phyloP scores from a whole-genome alignment of 352 stramenopile genomes.

The Globisporangium perplexum region DNA sequence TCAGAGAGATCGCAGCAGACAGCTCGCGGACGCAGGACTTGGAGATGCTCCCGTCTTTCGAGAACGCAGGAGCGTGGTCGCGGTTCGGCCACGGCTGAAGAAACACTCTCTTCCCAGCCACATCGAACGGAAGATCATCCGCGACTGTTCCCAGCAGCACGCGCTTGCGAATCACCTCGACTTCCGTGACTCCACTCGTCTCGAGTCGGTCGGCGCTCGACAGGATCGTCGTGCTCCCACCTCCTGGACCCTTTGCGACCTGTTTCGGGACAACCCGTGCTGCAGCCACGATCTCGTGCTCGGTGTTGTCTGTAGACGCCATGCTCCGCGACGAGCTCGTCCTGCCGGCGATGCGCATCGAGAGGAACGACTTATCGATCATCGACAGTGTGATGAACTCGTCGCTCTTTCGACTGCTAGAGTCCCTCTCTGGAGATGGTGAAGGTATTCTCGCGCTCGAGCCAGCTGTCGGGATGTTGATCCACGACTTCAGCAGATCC shows the following conservation, averaged over 20 bases:
- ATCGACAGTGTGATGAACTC: slow-evolving; percentile 20
- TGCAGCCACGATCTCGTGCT: slow-evolving; percentile 3
- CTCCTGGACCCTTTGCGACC: slow-evolving; percentile 10
- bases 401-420: neutral
- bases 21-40: slow-evolving; percentile 54
- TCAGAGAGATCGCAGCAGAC: slow-evolving; percentile 37
- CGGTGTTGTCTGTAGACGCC: neutral
- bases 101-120: slow-evolving; percentile 55
- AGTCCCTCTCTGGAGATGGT: slow-evolving; percentile 8
- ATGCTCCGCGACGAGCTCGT: neutral
- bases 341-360: neutral
- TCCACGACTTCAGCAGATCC: slow-evolving; percentile 51
- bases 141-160: slow-evolving; percentile 46
- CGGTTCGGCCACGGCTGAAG: slow-evolving; percentile 78
- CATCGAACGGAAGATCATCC: slow-evolving; percentile 25
- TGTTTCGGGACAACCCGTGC: slow-evolving; percentile 33
- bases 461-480: slow-evolving; percentile 19
- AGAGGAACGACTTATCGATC: slow-evolving; percentile 10
- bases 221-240: slow-evolving; percentile 12
- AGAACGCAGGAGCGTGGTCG: slow-evolving; percentile 48
- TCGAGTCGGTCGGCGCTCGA: slow-evolving; percentile 25
- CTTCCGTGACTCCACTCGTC: slow-evolving; percentile 34
- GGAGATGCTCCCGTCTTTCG: slow-evolving; percentile 36
- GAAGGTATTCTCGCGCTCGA: neutral
- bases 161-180: slow-evolving; percentile 68